Evolutionary conservation across 148 eudicot species (phyloP).

Genomic region (Vaccinium corymbosum): DNA sequence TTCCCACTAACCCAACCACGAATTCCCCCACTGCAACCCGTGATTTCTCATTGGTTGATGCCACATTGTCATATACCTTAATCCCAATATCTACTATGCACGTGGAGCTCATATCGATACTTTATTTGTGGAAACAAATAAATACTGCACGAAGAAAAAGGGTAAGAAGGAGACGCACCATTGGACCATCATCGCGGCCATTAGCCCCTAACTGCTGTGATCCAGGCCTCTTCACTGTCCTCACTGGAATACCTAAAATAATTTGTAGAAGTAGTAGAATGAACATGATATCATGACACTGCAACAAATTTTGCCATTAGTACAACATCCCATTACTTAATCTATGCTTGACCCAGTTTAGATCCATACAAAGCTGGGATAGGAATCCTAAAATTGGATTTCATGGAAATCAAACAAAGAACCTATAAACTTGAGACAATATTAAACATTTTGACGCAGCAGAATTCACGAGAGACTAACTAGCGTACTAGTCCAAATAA

Average conservation of each 20-base stretch:
- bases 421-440: neutral
- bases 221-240: conserved; percentile 71
- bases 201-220: conserved; percentile 82
- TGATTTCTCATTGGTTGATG: neutral
- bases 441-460: neutral
- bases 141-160: neutral
- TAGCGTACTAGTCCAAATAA: too few species aligned
- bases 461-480: too few species aligned
- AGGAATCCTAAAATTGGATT: neutral
- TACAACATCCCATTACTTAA: neutral
- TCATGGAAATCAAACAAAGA: conserved; percentile 1
- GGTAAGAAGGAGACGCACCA: conserved; percentile 45
- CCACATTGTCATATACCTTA: neutral
- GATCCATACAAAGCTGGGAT: neutral
- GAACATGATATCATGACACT: neutral
- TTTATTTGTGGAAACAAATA: neutral
- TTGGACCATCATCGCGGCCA: conserved; percentile 95
- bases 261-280: neutral
- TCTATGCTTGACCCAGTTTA: neutral
- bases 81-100: neutral
- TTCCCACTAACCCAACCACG: neutral
- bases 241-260: conserved; percentile 54
- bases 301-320: neutral
- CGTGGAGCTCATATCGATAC: neutral
- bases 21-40: neutral